Evolutionary conservation across 192 early-diverging fungal genomes (phyloP).

Genomic region (Gigaspora rosea): DNA sequence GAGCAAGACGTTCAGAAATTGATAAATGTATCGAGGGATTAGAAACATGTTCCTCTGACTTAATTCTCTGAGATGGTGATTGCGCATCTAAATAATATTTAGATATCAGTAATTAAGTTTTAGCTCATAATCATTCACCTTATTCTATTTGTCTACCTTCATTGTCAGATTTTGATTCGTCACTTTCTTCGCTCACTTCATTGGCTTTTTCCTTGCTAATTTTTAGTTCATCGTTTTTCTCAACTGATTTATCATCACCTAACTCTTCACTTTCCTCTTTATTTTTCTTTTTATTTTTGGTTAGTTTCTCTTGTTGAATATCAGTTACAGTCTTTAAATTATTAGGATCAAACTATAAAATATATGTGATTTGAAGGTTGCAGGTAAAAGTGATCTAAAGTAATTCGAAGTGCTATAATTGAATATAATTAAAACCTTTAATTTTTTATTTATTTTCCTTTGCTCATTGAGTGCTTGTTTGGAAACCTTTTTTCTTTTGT

Average conservation of each 20-base stretch:
- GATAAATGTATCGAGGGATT: slow-evolving; percentile 32
- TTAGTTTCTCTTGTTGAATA: slow-evolving; percentile 61
- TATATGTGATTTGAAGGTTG: background rate
- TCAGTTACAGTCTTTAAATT: slow-evolving; percentile 72
- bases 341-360: slow-evolving; percentile 74
- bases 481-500: slow-evolving; percentile 79
- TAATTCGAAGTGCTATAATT: slow-evolving; percentile 29
- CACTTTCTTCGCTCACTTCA: slow-evolving; percentile 24
- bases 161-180: slow-evolving; percentile 29
- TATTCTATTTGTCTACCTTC: background rate
- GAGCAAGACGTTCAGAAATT: slow-evolving; percentile 41
- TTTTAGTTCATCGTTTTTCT: slow-evolving; percentile 42
- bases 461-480: slow-evolving; percentile 80
- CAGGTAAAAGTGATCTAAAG: background rate
- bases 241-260: slow-evolving; percentile 37
- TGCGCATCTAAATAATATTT: slow-evolving; percentile 15
- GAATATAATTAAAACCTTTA: slow-evolving; percentile 54
- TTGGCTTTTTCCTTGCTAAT: slow-evolving; percentile 41
- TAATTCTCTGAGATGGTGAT: too few species aligned
- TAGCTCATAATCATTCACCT: too few species aligned
- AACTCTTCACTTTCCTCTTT: slow-evolving; percentile 17
- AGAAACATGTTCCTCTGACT: slow-evolving; percentile 32
- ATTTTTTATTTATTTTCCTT: slow-evolving; percentile 79
- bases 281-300: slow-evolving; percentile 45
- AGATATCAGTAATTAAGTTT: slow-evolving; percentile 34